Evolutionary conservation across 1,284 basidiomycete species (phyloP).

Genomic region (Cryptococcus depauperatus): DNA sequence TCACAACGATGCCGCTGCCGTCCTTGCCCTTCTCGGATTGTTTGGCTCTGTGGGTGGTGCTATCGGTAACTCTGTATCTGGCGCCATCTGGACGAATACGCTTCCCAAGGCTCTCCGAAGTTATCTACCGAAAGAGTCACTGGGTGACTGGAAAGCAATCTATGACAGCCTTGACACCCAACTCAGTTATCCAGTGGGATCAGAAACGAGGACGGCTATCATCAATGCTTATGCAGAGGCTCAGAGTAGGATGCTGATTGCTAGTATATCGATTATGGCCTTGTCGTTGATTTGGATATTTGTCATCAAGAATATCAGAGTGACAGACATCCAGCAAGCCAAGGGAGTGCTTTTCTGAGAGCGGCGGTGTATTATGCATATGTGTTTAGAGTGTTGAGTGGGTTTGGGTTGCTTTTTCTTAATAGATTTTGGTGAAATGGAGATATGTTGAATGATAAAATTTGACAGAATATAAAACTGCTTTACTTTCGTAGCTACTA

Average conservation of each 20-base stretch:
- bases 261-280: constrained; percentile 29
- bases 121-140: constrained; percentile 31
- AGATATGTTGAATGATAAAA: too few relatives aligned
- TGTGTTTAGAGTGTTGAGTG: too few relatives aligned
- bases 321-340: constrained; percentile 31
- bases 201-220: constrained; percentile 27
- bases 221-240: constrained; percentile 27
- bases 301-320: constrained; percentile 35
- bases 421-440: too few relatives aligned
- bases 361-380: too few relatives aligned
- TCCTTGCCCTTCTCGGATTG: constrained; percentile 41
- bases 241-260: constrained; percentile 37
- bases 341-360: constrained; percentile 35
- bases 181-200: constrained; percentile 26
- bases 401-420: too few relatives aligned
- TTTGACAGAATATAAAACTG: too few relatives aligned
- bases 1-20: constrained; percentile 44
- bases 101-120: constrained; percentile 30
- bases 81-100: constrained; percentile 46
- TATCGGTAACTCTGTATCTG: constrained; percentile 40
- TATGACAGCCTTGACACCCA: constrained; percentile 30
- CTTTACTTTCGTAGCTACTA: too few relatives aligned
- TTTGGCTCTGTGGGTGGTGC: constrained; percentile 41
- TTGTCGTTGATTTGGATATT: constrained; percentile 21
- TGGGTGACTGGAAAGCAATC: constrained; percentile 28